A percentile compares a stretch with the other conserved stretches of the same genome.
Evolutionary conservation across 768 basidiomycete genomes (phyloP).

Genomic region (Glaciozyma antarctica): DNA sequence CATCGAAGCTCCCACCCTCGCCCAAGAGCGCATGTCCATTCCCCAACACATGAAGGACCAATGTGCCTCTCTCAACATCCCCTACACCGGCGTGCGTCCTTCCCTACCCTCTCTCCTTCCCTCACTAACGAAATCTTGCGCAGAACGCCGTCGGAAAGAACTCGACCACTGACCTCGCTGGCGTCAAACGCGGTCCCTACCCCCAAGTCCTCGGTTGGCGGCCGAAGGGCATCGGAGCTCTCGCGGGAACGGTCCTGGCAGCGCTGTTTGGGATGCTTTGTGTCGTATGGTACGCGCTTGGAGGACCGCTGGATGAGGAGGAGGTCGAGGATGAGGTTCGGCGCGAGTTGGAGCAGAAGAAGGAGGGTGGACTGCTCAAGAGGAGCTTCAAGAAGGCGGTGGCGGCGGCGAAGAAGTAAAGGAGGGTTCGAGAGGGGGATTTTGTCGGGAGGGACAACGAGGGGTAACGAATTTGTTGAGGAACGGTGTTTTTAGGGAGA

Average conservation of each 20-base stretch:
- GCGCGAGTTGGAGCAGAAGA: constrained; percentile 51
- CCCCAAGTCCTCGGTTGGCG: background rate
- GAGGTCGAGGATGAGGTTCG: constrained; percentile 76
- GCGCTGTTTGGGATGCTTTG: constrained; percentile 73
- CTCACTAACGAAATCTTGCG: background rate
- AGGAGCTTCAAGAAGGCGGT: background rate
- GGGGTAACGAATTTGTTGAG: background rate
- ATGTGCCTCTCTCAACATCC: constrained; percentile 55
- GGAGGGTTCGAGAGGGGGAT: background rate
- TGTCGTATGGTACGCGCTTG: constrained; percentile 49
- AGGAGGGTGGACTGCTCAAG: constrained; percentile 10
- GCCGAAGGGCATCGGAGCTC: constrained; percentile 33
- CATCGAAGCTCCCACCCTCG: constrained; percentile 65
- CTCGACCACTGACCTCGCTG: constrained; percentile 18
- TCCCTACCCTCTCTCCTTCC: background rate
- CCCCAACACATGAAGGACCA: constrained; percentile 61
- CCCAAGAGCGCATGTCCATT: constrained; percentile 50
- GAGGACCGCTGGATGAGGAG: constrained; percentile 60
- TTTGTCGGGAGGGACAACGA: background rate
- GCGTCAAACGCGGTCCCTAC: constrained; percentile 12
- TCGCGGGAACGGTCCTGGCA: constrained; percentile 62
- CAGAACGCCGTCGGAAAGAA: constrained; percentile 72
- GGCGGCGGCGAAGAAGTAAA: background rate
- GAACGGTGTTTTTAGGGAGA: too few relatives aligned
- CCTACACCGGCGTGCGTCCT: constrained; percentile 48